Evolutionary conservation across 2,329 filamentous ascomycete genomes (phyloP), one percentile per base, ranked within the genome.

Genomic region (Trichoderma polysporum): DNA sequence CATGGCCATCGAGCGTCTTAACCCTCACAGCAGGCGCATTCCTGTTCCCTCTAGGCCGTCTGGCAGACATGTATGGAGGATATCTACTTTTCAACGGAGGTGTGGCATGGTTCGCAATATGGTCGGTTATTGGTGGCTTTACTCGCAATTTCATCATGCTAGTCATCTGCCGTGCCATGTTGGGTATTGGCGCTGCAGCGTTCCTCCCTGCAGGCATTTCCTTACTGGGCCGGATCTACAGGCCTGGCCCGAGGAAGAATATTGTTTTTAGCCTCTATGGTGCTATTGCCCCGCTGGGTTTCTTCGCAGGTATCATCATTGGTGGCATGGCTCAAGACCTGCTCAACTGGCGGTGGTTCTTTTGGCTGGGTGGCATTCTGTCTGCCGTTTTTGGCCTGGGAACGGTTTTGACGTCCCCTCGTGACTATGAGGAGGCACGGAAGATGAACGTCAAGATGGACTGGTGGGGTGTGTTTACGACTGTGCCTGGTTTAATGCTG

Each of bases 161-260:
- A 68, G 86, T 91, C 69, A 79, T 90, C 33, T 89, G 87, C 73
- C 87, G 90, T 66, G 90, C 89, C 3, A 79, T 92, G 60, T 87
- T 91, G 75, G 89, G 90, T 0, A 77, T 92, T 19, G 90, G 89
- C 0, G 84, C 89, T 1, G 88, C 89, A 2, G 88, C 88, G 0
- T 90, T 90, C 69, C 76, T 93, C 15, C 90, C 90, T 0, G 86
- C 88, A 0, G 86, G 89, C 1, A 84, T 93, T 66, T 89, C 89
- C 79, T 80, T 91, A 12, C 78, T 91, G 1, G 88, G 88, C 1
- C 86, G 82, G 56, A 84, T 82, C 2, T 91, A 92, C 73, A 82
- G 89, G 5, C 89, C 90, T 0, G 89, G 89, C 0, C 88, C 88
- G 1, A 82, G 89, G 6, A 91, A 91, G 77, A 92, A 91, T 71